phyloP scores from a whole-genome alignment of 2,329 filamentous ascomycete genomes.

The Pseudocercospora cruenta region DNA sequence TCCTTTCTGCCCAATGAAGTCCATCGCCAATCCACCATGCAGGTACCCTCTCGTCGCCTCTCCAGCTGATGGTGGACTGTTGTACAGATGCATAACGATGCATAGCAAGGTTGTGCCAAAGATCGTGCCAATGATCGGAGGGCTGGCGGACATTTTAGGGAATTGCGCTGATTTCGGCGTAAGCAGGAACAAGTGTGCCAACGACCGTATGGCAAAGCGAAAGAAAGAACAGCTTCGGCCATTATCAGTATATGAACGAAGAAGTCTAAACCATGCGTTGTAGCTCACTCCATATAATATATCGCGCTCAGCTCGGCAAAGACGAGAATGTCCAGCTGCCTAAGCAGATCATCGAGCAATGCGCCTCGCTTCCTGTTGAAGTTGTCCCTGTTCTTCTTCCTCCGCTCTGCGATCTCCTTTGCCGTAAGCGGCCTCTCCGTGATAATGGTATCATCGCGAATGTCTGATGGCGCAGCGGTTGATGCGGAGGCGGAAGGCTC shows the following conservation, averaged over 20 bases:
- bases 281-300: constrained; percentile 66
- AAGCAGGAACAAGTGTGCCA: constrained; percentile 62
- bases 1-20: constrained; percentile 65
- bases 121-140: constrained; percentile 59
- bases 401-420: constrained; percentile 29
- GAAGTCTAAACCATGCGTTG: neutral
- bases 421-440: constrained; percentile 25
- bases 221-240: constrained; percentile 55
- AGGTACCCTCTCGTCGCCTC: constrained; percentile 58
- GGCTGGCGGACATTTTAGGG: constrained; percentile 50
- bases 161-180: constrained; percentile 61
- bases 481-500: constrained; percentile 39
- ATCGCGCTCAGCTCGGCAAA: constrained; percentile 64
- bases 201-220: constrained; percentile 58
- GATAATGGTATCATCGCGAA: constrained; percentile 14
- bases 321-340: constrained; percentile 61
- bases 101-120: constrained; percentile 59
- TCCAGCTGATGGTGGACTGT: constrained; percentile 47
- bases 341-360: constrained; percentile 59
- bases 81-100: constrained; percentile 56
- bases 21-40: constrained; percentile 65
- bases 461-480: constrained; percentile 22
- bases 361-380: constrained; percentile 48
- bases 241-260: constrained; percentile 22
- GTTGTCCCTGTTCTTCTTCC: constrained; percentile 38